Conservation (phyloP, 371 early-diverging fungal species). For the Encephalitozoon romaleae region DNA sequence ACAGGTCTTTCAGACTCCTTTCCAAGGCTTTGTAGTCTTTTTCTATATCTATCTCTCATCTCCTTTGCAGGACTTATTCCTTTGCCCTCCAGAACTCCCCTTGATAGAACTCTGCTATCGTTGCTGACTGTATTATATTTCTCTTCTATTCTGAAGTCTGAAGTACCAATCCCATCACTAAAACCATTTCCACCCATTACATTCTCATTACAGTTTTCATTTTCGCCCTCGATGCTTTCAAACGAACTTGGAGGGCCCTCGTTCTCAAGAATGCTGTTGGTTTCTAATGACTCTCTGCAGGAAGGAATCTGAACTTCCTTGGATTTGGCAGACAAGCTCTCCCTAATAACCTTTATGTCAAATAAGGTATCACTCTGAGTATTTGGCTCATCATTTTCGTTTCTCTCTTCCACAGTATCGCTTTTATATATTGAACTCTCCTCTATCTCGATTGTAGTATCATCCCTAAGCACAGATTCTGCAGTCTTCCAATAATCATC, state of each 20-base stretch:
- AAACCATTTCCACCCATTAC: not conserved
- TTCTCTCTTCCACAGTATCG: not conserved
- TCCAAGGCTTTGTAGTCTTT: not conserved
- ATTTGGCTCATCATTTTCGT: not conserved
- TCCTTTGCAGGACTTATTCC: not conserved
- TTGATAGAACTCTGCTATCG: too few relatives aligned
- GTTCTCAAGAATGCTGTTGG: not conserved
- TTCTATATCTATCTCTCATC: not conserved
- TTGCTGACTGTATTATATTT: not conserved
- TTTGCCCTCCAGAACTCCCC: not conserved
- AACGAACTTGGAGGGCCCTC: not conserved
- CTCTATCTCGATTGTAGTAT: not conserved
- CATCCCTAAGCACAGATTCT: conserved; percentile 27
- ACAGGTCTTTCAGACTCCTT: not conserved
- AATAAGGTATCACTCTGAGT: conserved; percentile 38
- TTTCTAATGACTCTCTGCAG: not conserved
- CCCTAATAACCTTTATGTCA: conserved; percentile 37
- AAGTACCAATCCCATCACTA: not conserved
- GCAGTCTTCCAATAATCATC: conserved; percentile 53
- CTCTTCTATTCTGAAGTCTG: not conserved
- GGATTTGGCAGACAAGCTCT: conserved; percentile 11
- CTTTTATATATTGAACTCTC: conserved; percentile 1
- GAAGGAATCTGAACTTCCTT: not conserved
- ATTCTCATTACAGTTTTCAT: not conserved
- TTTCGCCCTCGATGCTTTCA: not conserved